A percentile compares a stretch with the other conserved stretches of the same genome.
Conservation (phyloP, 1,284 basidiomycete species). For the Testicularia cyperi region DNA sequence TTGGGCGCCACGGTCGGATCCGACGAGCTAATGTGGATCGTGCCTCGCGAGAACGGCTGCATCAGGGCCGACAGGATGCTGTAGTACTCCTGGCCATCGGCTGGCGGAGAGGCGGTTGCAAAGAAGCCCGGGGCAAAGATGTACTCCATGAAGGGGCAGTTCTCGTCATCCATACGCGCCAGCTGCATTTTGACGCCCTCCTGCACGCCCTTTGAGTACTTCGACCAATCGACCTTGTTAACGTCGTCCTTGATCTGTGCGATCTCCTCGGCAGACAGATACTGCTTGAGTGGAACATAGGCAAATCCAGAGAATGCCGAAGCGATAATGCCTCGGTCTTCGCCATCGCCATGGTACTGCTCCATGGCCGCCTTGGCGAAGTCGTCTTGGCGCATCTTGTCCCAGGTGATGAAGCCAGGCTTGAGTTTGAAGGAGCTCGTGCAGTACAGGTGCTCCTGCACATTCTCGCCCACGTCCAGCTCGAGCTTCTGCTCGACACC, state of each 20-base stretch:
- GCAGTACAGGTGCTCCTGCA: conserved; percentile 64
- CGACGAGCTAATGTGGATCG: conserved; percentile 28
- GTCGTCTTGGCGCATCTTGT: conserved; percentile 44
- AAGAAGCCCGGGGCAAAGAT: conserved; percentile 55
- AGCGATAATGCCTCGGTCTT: conserved; percentile 45
- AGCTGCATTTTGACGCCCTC: conserved; percentile 39
- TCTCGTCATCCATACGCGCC: conserved; percentile 30
- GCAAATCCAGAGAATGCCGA: conserved; percentile 45
- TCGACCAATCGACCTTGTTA: conserved; percentile 17
- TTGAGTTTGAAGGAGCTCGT: conserved; percentile 46
- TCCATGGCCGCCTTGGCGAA: conserved; percentile 48
- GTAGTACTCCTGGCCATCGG: conserved; percentile 42
- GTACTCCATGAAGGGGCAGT: conserved; percentile 33
- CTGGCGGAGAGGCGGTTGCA: conserved; percentile 33
- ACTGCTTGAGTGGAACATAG: conserved; percentile 38
- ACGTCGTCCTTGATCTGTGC: conserved; percentile 31
- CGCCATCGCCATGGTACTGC: conserved; percentile 27
- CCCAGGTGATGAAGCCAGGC: conserved; percentile 41
- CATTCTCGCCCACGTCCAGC: conserved; percentile 64
- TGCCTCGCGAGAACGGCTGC: conserved; percentile 46
- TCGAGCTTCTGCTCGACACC: conserved; percentile 33
- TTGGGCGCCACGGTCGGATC: conserved; percentile 23
- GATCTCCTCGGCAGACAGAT: conserved; percentile 29
- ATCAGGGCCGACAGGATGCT: conserved; percentile 37
- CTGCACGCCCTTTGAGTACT: conserved; percentile 32